phyloP scores from a whole-genome alignment of 2,329 filamentous ascomycete species.

The Aspergillus fumigatus region DNA sequence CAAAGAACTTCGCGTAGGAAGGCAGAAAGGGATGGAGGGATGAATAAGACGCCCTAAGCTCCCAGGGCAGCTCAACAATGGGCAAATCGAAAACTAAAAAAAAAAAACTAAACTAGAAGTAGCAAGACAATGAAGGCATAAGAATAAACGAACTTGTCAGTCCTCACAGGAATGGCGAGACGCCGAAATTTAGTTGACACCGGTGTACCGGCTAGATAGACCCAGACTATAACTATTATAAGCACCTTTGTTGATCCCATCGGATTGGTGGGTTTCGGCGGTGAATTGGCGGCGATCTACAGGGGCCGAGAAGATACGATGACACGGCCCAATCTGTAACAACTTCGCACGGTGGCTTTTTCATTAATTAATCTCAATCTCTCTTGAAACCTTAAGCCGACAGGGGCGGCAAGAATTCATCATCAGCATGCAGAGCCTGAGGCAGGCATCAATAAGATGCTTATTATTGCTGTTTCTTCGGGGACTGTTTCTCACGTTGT shows the following conservation, averaged over 20 bases:
- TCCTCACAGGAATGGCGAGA: not conserved
- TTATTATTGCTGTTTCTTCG: not conserved
- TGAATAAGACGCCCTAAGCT: not conserved
- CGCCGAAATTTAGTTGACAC: not conserved
- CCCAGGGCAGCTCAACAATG: not conserved
- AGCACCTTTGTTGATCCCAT: constrained; percentile 5
- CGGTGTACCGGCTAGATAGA: not conserved
- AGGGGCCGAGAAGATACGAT: not conserved
- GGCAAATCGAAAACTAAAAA: not conserved
- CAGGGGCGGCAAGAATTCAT: not conserved
- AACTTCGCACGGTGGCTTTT: not conserved
- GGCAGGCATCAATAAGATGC: not conserved
- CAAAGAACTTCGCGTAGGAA: not conserved
- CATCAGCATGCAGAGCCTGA: not conserved
- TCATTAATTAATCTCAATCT: not conserved
- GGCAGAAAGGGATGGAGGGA: not conserved
- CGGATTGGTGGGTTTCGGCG: constrained; percentile 4
- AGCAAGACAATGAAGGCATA: not conserved
- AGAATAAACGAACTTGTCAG: not conserved
- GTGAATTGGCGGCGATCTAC: not conserved
- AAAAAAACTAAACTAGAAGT: not conserved
- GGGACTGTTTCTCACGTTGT: too few species aligned
- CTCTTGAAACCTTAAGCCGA: not conserved
- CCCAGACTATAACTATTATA: not conserved
- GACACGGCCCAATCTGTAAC: not conserved